These are phyloP conservation scores for Yamadazyma sp. DNA, from an alignment of 805 yeast species.

Conservation along the genomic window DNA sequence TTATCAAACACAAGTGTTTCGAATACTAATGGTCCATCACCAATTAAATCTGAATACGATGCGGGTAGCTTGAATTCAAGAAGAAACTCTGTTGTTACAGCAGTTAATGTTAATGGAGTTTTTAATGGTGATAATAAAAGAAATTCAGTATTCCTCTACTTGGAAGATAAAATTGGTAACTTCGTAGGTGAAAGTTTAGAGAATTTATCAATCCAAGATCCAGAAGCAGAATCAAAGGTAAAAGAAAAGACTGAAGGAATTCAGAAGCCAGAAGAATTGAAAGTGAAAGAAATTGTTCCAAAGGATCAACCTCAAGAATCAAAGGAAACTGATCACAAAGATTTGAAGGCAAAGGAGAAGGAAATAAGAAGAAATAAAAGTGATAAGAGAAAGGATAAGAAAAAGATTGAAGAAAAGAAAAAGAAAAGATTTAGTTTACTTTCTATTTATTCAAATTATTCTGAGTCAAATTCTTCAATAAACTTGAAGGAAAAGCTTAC, in stretches of 20 bases:
- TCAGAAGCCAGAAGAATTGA: neutral
- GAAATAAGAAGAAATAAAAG: neutral
- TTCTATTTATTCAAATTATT: slow-evolving; percentile 39
- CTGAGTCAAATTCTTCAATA: slow-evolving; percentile 13
- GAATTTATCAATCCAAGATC: slow-evolving; percentile 4
- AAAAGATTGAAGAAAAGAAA: slow-evolving; percentile 32
- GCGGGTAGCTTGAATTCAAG: slow-evolving; percentile 19
- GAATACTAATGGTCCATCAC: slow-evolving; percentile 1
- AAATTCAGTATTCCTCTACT: slow-evolving; percentile 38
- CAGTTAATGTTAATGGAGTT: slow-evolving; percentile 43
- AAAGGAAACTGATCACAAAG: neutral
- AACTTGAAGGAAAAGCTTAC: slow-evolving; percentile 2
- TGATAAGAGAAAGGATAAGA: slow-evolving; percentile 16
- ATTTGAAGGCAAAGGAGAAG: neutral
- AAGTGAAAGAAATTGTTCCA: neutral
- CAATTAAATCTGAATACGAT: slow-evolving; percentile 6
- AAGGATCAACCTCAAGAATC: slow-evolving; percentile 1
- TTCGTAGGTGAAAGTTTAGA: slow-evolving; percentile 25
- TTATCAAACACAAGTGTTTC: neutral
- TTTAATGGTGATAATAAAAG: slow-evolving; percentile 27
- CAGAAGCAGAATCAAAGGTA: slow-evolving; percentile 1
- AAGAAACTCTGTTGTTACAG: slow-evolving; percentile 41
- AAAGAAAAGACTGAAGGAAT: neutral
- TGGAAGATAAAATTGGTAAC: slow-evolving; percentile 43
- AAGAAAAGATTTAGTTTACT: slow-evolving; percentile 42